phyloP scores from a whole-genome alignment of 345 rosid species.

The Cardamine chenopodiifolia region DNA sequence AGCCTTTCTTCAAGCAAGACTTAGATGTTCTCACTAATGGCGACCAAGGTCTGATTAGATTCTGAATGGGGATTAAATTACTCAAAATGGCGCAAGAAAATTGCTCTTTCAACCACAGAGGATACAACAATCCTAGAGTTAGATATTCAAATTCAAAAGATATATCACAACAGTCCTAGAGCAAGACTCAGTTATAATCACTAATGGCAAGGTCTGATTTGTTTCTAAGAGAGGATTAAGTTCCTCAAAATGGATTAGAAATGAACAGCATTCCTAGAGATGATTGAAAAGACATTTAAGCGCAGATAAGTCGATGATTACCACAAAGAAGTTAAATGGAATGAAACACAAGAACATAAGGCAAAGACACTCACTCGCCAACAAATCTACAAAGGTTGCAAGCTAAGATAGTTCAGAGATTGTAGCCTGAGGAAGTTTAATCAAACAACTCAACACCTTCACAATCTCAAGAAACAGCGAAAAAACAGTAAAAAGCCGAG shows the following conservation, averaged over 20 bases:
- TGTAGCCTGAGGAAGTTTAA: conserved; percentile 27
- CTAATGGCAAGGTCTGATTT: background rate
- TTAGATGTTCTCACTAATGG: conserved; percentile 10
- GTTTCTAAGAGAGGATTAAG: background rate
- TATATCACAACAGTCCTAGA: too few species aligned
- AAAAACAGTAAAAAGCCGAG: background rate
- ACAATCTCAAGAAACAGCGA: conserved; percentile 19
- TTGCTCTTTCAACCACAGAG: background rate
- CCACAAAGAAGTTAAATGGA: background rate
- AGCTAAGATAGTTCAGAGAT: conserved; percentile 24
- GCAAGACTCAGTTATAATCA: background rate
- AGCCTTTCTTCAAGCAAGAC: background rate
- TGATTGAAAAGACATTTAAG: background rate
- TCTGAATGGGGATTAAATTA: background rate
- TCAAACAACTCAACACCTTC: conserved; percentile 13
- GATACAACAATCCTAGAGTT: background rate
- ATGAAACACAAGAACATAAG: conserved; percentile 4
- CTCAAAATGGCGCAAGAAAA: background rate
- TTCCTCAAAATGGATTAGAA: background rate
- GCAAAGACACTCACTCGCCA: conserved; percentile 21
- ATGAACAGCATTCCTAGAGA: background rate
- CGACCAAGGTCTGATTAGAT: background rate
- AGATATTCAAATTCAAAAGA: background rate
- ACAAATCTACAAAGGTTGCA: conserved; percentile 32
- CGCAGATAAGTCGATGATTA: conserved; percentile 1